A percentile compares a stretch with the other conserved stretches of the same genome.
phyloP scores from a whole-genome alignment of 2,329 filamentous ascomycete species.

The Cladosporium sp. region DNA sequence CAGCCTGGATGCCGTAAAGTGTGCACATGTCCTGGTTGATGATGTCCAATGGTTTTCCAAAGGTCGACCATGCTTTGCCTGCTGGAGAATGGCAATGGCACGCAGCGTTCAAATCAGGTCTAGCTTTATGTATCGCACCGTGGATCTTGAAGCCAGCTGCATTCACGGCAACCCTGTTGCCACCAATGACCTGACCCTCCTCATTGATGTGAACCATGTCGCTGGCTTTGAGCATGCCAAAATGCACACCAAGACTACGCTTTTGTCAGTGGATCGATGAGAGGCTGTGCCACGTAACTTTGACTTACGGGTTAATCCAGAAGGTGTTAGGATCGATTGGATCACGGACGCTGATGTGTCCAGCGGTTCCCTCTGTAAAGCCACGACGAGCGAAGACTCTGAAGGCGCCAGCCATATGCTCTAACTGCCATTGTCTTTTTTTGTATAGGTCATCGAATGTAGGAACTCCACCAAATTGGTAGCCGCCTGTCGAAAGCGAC shows the following conservation, averaged over 20 bases:
- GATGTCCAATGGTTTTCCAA: conserved; percentile 36
- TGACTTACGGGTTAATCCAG: conserved; percentile 31
- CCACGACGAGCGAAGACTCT: neutral
- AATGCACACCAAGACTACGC: conserved; percentile 28
- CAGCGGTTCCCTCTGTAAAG: conserved; percentile 20
- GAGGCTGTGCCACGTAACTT: conserved; percentile 11
- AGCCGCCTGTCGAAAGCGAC: neutral
- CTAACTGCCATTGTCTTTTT: conserved; percentile 7
- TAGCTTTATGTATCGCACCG: conserved; percentile 31
- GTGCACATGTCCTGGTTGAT: conserved; percentile 37
- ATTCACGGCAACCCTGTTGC: conserved; percentile 35
- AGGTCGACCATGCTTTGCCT: conserved; percentile 37
- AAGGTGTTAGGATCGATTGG: conserved; percentile 32
- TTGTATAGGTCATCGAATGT: conserved; percentile 1
- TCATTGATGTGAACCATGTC: conserved; percentile 41
- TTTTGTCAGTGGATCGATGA: neutral
- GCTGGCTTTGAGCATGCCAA: conserved; percentile 34
- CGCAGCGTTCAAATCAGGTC: conserved; percentile 39
- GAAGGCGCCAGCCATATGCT: conserved; percentile 10
- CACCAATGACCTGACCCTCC: conserved; percentile 36
- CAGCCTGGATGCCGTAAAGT: conserved; percentile 32
- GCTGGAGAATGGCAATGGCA: conserved; percentile 36
- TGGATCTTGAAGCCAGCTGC: conserved; percentile 41
- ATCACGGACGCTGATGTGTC: conserved; percentile 36
- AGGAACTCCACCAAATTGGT: neutral